phyloP scores from a whole-genome alignment of 305 asterid species.

The Andrographis paniculata region DNA sequence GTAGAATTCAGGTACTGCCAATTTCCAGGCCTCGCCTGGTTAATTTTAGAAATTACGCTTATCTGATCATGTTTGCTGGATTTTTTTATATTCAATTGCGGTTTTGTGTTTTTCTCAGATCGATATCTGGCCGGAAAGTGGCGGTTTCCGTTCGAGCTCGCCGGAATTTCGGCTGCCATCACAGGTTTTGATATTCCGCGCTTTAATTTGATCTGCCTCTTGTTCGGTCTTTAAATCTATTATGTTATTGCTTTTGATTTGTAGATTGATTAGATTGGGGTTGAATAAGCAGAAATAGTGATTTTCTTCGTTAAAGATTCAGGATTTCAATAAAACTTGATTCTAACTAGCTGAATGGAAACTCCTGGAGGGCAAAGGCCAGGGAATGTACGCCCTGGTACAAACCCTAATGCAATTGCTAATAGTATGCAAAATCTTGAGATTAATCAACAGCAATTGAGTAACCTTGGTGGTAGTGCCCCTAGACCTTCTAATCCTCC shows the following conservation, averaged over 20 bases:
- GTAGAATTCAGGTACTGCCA: conserved; percentile 23
- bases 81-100: not conserved
- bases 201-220: too few species aligned
- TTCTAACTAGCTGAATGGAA: conserved; percentile 31
- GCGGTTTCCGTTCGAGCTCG: conserved; percentile 8
- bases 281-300: conserved; percentile 6
- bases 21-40: conserved; percentile 2
- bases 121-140: conserved; percentile 29
- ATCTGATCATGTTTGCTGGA: not conserved
- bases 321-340: conserved; percentile 8
- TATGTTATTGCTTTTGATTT: conserved; percentile 4
- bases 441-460: conserved; percentile 39
- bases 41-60: not conserved
- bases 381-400: conserved; percentile 64
- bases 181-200: conserved; percentile 15
- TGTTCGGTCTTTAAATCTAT: too few species aligned
- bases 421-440: conserved; percentile 73
- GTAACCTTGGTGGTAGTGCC: conserved; percentile 30
- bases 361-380: conserved; percentile 85
- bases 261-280: conserved; percentile 25
- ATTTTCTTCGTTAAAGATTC: conserved; percentile 21
- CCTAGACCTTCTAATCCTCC: conserved; percentile 46
- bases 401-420: conserved; percentile 67
- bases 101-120: conserved; percentile 15
- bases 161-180: conserved; percentile 28